Percentiles rank a stretch among this genome's conserved stretches.
phyloP scores from a whole-genome alignment of 805 yeast species.

The Candida corydali region DNA sequence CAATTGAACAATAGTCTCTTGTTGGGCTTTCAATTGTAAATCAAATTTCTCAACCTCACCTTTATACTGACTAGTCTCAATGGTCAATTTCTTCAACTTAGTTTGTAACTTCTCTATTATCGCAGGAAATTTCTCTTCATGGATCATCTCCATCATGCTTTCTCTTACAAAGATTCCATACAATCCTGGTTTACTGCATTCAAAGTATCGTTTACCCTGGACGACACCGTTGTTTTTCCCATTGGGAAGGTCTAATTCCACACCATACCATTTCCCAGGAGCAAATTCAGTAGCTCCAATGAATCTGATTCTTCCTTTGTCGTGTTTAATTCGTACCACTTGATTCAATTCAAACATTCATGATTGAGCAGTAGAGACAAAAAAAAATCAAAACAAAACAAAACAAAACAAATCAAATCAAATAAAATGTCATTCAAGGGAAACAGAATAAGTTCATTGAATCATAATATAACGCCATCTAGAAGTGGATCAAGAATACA shows the following conservation, averaged over 20 bases:
- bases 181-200: conserved; percentile 31
- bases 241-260: conserved; percentile 34
- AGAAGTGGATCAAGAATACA: not conserved
- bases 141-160: conserved; percentile 1
- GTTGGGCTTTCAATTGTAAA: conserved; percentile 8
- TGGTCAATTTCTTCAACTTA: conserved; percentile 36
- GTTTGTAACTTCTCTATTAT: conserved; percentile 39
- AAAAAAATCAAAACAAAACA: conserved; percentile 1
- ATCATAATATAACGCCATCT: conserved; percentile 1
- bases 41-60: conserved; percentile 15
- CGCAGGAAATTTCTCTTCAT: not conserved
- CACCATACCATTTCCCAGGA: conserved; percentile 52
- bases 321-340: conserved; percentile 33
- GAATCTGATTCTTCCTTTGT: conserved; percentile 45
- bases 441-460: not conserved
- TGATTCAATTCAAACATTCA: conserved; percentile 18
- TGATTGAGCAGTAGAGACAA: not conserved
- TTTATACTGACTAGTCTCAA: conserved; percentile 20
- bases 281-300: conserved; percentile 57
- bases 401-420: not conserved
- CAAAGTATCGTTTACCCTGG: conserved; percentile 40
- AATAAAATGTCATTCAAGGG: not conserved
- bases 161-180: conserved; percentile 8
- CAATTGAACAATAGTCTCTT: conserved; percentile 7
- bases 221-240: conserved; percentile 53